Percentiles rank a stretch among this genome's conserved stretches.
Evolutionary conservation across 306 rosid genomes (phyloP).

Genomic region (Acmispon strigosus): DNA sequence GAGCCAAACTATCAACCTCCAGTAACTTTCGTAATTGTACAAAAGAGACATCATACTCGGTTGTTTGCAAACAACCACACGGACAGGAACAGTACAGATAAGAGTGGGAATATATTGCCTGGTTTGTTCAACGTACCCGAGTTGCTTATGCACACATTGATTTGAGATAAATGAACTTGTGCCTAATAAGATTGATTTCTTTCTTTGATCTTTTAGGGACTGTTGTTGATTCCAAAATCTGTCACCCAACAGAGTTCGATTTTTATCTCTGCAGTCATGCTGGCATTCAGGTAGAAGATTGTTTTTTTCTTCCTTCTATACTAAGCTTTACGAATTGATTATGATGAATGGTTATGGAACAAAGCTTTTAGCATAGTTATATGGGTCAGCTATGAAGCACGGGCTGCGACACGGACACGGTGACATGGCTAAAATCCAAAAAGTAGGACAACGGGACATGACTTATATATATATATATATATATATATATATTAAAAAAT

Average conservation of each 20-base stretch:
- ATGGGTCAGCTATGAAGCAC: too few relatives aligned
- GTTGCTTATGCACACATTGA: background rate
- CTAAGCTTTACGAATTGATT: background rate
- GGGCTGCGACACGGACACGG: too few relatives aligned
- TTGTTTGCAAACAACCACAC: constrained; percentile 71
- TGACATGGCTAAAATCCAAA: too few relatives aligned
- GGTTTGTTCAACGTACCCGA: constrained; percentile 32
- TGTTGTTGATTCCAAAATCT: constrained; percentile 85
- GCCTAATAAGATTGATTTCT: background rate
- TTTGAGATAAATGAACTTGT: background rate
- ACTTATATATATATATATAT: too few relatives aligned
- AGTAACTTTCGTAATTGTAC: constrained; percentile 86
- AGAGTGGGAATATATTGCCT: constrained; percentile 88
- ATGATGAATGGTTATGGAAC: background rate
- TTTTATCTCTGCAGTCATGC: constrained; percentile 95
- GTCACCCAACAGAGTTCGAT: constrained; percentile 96
- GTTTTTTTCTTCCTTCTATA: background rate
- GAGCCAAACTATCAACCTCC: constrained; percentile 97
- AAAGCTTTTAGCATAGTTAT: background rate
- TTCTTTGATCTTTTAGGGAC: constrained; percentile 50
- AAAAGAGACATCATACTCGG: constrained; percentile 92
- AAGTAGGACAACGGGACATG: too few relatives aligned
- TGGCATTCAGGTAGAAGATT: constrained; percentile 65
- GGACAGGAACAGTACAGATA: constrained; percentile 73
- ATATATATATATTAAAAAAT: too few relatives aligned